Base-by-base conservation (phyloP, 345 rosid species). In the Laguncularia racemosa region DNA sequence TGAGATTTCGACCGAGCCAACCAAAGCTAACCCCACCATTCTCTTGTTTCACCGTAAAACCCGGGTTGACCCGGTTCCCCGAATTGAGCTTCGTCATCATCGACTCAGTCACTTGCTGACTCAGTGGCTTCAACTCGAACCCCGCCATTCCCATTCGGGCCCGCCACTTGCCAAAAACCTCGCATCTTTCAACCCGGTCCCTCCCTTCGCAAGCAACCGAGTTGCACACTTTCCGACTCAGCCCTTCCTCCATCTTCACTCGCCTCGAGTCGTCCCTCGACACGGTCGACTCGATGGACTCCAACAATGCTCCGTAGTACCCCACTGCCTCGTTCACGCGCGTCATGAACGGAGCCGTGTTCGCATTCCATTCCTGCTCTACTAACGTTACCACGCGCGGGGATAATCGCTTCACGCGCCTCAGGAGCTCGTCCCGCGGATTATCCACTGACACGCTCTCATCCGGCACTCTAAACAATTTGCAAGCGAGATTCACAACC, bases 111-210 rank as follows among this genome's bases (percentile, higher is more conserved):
- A 89, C 67, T 12, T 18, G 71, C 43, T 64, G 72, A 59, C 88
- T 77, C 80, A 79, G 44, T 16, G 77, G 81, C 76, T 78, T 73
- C 13, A 62, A 53, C 82, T 72, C 73, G 71, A 93, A 93, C 68
- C 99, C 99, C 0, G 98, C 98, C 96, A 88, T 88, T 46, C 82
- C 72, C 92, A 91, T 79, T 43, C 98, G 75, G 81, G 93, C 86
- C 83, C 87, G 71, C 98, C 98, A 91, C 72, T 91, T 88, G 58
- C 98, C 97, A 15, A 82, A 93, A 57, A 89, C 97, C 72, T 93
- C 96, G 71, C 96, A 89, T 69, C 99, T 83, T 69, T 85, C 97
- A 0, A 87, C 70, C 13, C 99, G 88, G 52, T 89, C 83, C 59
- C 84, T 60, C 26, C 97, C 96, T 69, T 93, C 99, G 18, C 95